Evolutionary conservation across 257 asterid species (phyloP).

Genomic region (Solanum microdontum): DNA sequence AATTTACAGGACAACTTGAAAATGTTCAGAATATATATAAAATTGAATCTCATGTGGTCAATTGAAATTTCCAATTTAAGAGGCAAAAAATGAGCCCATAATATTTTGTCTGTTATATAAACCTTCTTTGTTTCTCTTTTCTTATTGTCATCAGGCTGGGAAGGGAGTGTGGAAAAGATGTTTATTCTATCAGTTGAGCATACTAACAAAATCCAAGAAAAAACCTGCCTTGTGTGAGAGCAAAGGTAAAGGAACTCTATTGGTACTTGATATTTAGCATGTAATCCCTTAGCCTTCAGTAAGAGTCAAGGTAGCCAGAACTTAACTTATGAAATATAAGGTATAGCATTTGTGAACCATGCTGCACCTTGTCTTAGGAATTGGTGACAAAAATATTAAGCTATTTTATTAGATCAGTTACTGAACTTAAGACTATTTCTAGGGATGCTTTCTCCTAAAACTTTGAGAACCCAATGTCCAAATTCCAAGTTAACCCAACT

Average conservation of each 20-base stretch:
- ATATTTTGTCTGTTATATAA: neutral
- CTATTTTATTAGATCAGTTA: neutral
- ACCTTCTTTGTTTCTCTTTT: neutral
- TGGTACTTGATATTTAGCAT: neutral
- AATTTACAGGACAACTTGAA: neutral
- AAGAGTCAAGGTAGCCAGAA: neutral
- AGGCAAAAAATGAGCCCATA: neutral
- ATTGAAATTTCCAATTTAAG: neutral
- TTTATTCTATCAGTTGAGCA: neutral
- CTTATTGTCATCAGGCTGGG: neutral
- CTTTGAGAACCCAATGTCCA: neutral
- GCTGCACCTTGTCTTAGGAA: neutral
- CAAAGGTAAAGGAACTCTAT: neutral
- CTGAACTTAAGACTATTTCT: neutral
- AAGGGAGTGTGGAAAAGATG: neutral
- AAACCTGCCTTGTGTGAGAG: neutral
- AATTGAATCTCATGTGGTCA: neutral
- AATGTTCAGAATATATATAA: neutral
- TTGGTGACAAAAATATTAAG: neutral
- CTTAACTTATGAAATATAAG: neutral
- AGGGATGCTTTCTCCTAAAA: neutral
- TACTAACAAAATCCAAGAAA: neutral
- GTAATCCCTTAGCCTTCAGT: neutral
- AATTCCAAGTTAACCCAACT: neutral
- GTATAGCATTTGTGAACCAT: neutral